These are phyloP conservation scores for Penicillium sp. DNA, from an alignment of 2,329 filamentous ascomycete species.

Conservation along the genomic window DNA sequence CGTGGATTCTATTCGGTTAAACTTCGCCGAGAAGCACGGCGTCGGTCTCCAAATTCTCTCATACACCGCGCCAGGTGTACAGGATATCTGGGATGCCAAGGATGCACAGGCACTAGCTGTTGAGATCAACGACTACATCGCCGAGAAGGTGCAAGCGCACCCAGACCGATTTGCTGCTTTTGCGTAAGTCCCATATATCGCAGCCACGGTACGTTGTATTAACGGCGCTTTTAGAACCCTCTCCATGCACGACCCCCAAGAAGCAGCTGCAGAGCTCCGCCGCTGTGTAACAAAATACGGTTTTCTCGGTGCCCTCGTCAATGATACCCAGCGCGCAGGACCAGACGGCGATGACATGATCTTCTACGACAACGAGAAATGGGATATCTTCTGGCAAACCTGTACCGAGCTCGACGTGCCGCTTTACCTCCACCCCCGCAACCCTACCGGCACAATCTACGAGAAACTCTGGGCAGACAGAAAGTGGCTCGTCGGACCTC, in stretches of 20 bases:
- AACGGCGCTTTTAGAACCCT: conserved; percentile 25
- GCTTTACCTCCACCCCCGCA: conserved; percentile 64
- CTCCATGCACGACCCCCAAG: conserved; percentile 43
- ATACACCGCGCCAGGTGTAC: conserved; percentile 51
- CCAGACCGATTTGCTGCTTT: conserved; percentile 49
- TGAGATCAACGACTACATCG: conserved; percentile 51
- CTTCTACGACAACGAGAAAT: conserved; percentile 64
- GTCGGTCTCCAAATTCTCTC: conserved; percentile 51
- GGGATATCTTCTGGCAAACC: conserved; percentile 60
- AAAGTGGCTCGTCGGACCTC: conserved; percentile 61
- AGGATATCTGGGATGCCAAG: conserved; percentile 47
- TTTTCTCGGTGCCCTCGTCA: conserved; percentile 64
- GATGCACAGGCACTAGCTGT: conserved; percentile 47
- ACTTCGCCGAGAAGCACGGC: conserved; percentile 47
- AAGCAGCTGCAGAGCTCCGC: conserved; percentile 41
- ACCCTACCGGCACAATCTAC: conserved; percentile 57
- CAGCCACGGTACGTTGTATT: background rate
- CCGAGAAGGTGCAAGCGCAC: conserved; percentile 42
- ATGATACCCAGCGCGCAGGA: conserved; percentile 62
- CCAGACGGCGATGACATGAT: conserved; percentile 60
- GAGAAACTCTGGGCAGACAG: conserved; percentile 61
- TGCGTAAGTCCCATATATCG: conserved; percentile 28
- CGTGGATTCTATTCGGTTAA: conserved; percentile 44
- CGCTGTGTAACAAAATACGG: conserved; percentile 57
- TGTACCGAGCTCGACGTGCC: conserved; percentile 62